A percentile compares a stretch with the other conserved stretches of the same genome.
phyloP scores from a whole-genome alignment of 108 stramenopile species.

The Pseudonitzschia multiseries region DNA sequence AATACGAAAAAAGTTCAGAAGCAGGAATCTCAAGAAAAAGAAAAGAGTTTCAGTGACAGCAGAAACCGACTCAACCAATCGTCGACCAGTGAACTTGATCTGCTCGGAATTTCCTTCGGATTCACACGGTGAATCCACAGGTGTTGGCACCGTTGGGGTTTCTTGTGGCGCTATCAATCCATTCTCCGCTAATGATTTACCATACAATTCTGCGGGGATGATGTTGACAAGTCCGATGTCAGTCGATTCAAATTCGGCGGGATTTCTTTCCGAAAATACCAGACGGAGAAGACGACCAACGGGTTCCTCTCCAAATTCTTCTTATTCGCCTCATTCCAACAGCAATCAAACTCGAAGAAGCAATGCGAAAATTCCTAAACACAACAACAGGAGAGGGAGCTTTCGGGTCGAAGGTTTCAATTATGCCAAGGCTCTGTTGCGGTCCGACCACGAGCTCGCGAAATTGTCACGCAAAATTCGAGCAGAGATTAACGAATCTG shows the following conservation, averaged over 20 bases:
- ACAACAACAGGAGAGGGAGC: background rate
- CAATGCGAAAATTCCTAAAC: too few relatives aligned
- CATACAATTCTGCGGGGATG: constrained; percentile 6
- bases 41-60: background rate
- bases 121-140: background rate
- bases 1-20: background rate
- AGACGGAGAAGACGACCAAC: constrained; percentile 9
- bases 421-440: constrained; percentile 37
- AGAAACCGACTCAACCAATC: background rate
- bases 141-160: background rate
- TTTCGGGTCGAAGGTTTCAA: constrained; percentile 24
- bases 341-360: background rate
- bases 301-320: background rate
- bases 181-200: background rate
- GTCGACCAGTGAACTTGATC: constrained; percentile 3
- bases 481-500: constrained; percentile 31
- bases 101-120: background rate
- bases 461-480: constrained; percentile 29
- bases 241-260: background rate
- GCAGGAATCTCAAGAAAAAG: background rate
- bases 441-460: constrained; percentile 35
- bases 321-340: background rate
- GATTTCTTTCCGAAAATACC: background rate
- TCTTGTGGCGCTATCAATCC: constrained; percentile 9
- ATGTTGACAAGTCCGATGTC: background rate